A percentile compares a stretch with the other conserved stretches of the same genome.
phyloP scores from a whole-genome alignment of 148 eudicot species.

The Spergularia bocconei region DNA sequence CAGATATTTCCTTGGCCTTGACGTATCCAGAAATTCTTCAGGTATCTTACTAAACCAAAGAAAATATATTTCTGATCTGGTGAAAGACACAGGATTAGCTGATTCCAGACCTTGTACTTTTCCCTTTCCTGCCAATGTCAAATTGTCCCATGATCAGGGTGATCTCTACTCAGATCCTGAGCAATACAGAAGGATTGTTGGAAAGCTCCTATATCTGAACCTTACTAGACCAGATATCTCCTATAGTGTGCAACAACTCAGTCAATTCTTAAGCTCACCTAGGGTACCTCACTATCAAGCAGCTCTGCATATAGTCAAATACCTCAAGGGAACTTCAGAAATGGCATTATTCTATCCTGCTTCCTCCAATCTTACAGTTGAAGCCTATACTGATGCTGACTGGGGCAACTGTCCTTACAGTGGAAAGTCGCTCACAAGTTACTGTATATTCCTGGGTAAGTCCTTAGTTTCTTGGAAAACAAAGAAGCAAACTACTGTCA shows the following conservation, averaged over 20 bases:
- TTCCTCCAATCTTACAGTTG: not conserved
- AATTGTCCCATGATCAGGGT: too few relatives aligned
- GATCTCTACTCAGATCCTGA: too few relatives aligned
- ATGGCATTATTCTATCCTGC: not conserved
- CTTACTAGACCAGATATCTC: not conserved
- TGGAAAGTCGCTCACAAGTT: not conserved
- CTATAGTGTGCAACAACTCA: not conserved
- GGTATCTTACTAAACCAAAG: too few relatives aligned
- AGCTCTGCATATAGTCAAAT: not conserved
- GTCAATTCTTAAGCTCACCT: not conserved
- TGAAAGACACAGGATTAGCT: too few relatives aligned
- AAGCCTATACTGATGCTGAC: not conserved
- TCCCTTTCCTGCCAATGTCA: too few relatives aligned
- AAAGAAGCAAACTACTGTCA: too few relatives aligned
- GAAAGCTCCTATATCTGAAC: not conserved
- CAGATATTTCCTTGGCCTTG: too few relatives aligned
- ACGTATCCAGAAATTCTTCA: too few relatives aligned
- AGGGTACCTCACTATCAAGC: not conserved
- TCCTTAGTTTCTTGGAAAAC: too few relatives aligned
- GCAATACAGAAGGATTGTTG: not conserved
- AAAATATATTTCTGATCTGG: too few relatives aligned
- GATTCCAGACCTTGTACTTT: too few relatives aligned
- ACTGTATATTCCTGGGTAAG: not conserved
- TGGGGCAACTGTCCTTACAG: not conserved
- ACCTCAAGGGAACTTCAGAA: not conserved